A percentile compares a stretch with the other conserved stretches of the same genome.
phyloP scores from a whole-genome alignment of 306 rosid species.

The Begonia fuchsioides region DNA sequence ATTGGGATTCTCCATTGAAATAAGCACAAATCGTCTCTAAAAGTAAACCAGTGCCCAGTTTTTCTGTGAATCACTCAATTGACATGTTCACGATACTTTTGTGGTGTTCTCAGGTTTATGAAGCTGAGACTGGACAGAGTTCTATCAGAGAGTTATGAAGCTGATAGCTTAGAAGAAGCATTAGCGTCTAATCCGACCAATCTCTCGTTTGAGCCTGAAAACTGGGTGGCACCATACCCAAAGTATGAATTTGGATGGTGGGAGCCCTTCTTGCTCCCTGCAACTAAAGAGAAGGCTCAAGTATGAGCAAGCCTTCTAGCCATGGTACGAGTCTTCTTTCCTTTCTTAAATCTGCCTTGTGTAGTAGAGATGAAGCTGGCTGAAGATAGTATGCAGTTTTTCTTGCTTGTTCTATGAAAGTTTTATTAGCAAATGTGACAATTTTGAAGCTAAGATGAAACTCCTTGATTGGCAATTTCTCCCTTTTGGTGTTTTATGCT shows the following conservation, averaged over 20 bases:
- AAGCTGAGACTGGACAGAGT: conserved; percentile 95
- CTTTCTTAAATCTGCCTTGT: too few species aligned
- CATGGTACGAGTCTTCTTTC: conserved; percentile 1
- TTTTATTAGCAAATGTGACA: not conserved
- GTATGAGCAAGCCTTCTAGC: conserved; percentile 21
- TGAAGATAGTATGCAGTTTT: not conserved
- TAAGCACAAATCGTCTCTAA: too few species aligned
- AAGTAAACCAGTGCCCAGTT: too few species aligned
- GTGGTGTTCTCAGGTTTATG: conserved; percentile 64
- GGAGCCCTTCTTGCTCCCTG: conserved; percentile 61
- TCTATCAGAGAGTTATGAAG: conserved; percentile 55
- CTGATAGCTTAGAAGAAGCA: conserved; percentile 64
- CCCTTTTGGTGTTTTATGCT: too few species aligned
- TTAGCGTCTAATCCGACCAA: conserved; percentile 69
- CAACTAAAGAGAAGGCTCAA: conserved; percentile 37
- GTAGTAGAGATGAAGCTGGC: conserved; percentile 4
- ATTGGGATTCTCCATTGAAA: too few species aligned
- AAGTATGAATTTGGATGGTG: conserved; percentile 92
- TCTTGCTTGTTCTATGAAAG: not conserved
- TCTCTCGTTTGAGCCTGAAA: conserved; percentile 64
- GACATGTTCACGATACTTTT: not conserved
- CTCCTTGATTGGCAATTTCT: too few species aligned
- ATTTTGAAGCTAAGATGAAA: not conserved
- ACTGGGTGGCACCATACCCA: conserved; percentile 91
- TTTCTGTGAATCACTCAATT: too few species aligned